Base-by-base conservation (phyloP, 495 filamentous ascomycete genomes). In the Podospora pseudocomata region DNA sequence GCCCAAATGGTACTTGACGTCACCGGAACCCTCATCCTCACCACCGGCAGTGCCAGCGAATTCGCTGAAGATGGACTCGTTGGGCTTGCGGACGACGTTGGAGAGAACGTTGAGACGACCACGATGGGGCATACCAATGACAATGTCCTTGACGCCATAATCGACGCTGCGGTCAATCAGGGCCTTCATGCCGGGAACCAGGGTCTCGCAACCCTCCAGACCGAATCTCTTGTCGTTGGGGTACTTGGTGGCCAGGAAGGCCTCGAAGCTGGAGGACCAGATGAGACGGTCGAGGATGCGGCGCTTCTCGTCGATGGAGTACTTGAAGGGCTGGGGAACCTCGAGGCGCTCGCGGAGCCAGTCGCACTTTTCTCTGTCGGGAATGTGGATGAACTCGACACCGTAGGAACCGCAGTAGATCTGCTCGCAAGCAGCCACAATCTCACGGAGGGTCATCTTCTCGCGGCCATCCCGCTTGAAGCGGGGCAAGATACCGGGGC, bases 211-310 rank as follows among this genome's bases (percentile, higher is more conserved):
- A 73, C 95, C 95, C 81, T 99, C 95, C 19, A 99, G 86, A 81
- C 95, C 95, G 80, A 99, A 99, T 72, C 95, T 90, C 86, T 99
- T 99, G 84, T 99, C 95, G 81, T 99, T 99, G 75, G 96, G 96
- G 83, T 96, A 98, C 80, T 99, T 99, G 65, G 92, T 97, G 34
- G 94, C 88, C 68, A 96, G 81, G 87, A 99, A 99, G 61, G 86
- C 80, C 80, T 99, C 95, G 78, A 99, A 99, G 81, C 91, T 97
- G 70, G 92, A 93, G 78, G 90, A 92, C 95, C 95, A 99, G 79
- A 99, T 99, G 58, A 99, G 82, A 78, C 95, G 94, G 79, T 99
- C 95, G 69, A 99, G 86, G 70, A 99, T 97, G 70, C 95, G 86
- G 70, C 95, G 92, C 86, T 97, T 97, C 82, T 99, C 95, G 78